phyloP scores from a whole-genome alignment of 306 rosid species.

The Gillenia trifoliata region DNA sequence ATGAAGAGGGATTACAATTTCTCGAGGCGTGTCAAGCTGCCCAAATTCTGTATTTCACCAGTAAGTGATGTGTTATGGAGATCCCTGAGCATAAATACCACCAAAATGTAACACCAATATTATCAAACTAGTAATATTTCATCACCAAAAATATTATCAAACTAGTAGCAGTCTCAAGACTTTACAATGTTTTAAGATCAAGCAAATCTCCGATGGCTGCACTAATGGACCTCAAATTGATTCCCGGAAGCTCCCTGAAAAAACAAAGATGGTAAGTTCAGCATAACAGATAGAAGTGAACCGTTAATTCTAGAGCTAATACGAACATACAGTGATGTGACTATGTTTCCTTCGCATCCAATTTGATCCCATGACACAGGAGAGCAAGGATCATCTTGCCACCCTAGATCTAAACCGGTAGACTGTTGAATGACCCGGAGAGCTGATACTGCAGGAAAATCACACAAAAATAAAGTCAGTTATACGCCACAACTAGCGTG shows the following conservation, averaged over 20 bases:
- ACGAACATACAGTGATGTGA: constrained; percentile 61
- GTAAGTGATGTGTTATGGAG: constrained; percentile 79
- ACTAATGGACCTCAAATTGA: constrained; percentile 74
- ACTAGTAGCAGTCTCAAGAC: constrained; percentile 8
- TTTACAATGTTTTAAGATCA: constrained; percentile 81
- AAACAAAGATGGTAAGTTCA: neutral
- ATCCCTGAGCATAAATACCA: constrained; percentile 54
- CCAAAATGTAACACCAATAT: neutral
- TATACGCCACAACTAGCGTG: neutral
- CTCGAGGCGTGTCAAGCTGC: constrained; percentile 67
- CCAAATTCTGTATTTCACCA: constrained; percentile 76
- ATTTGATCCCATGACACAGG: constrained; percentile 72
- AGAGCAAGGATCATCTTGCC: constrained; percentile 96
- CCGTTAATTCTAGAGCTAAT: neutral
- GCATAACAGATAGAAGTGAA: neutral
- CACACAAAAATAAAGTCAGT: constrained; percentile 12
- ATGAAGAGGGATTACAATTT: constrained; percentile 54
- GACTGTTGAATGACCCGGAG: constrained; percentile 78
- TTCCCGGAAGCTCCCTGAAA: constrained; percentile 64
- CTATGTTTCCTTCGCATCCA: constrained; percentile 75
- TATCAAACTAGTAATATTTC: neutral
- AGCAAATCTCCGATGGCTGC: constrained; percentile 85
- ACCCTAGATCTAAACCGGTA: constrained; percentile 71
- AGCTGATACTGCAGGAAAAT: constrained; percentile 69
- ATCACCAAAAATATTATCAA: neutral